Base-by-base conservation (phyloP, 1,139 yeast genomes). In the Lodderomyces orthopsilosis region DNA sequence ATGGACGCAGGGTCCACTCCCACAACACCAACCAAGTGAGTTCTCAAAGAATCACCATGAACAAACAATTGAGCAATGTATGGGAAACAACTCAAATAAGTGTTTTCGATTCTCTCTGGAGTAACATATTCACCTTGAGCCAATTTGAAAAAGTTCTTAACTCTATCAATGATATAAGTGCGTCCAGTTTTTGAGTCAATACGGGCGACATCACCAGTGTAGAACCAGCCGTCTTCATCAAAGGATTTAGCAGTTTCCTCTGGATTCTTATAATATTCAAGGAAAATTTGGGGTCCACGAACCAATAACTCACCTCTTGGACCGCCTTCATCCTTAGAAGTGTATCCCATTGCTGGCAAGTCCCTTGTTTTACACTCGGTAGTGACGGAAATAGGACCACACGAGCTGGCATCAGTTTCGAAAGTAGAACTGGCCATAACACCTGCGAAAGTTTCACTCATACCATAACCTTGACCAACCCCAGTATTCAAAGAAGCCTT, bases 11-110 rank as follows among this genome's bases (percentile, higher is more conserved):
- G 64, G 40, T 68, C 70, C 47, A 85, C 66, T 17, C 91, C 91
- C 34, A 79, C 65, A 44, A 85, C 63, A 10, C 81, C 90, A 10
- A 86, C 85, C 51, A 86, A 64, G 53, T 57, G 83, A 3, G 78
- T 71, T 53, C 80, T 68, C 22, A 77, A 61, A 0, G 90, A 76
- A 54, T 83, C 81, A 12, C 94, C 94, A 55, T 83, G 72, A 19
- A 65, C 63, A 46, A 57, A 71, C 18, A 69, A 48, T 56, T 71
- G 77, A 19, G 56, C 50, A 33, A 69, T 51, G 24, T 58, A 44
- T 9, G 75, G 65, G 44, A 66, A 66, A 22, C 56, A 51, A 1
- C 71, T 59, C 42, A 67, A 58, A 49, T 70, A 71, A 17, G 59
- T 51, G 44, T 66, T 68, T 53, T 71, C 77, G 41, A 71, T 65